Percentiles rank a stretch among this genome's conserved stretches.
These are phyloP conservation scores for Stagonosporopsis chrysanthemi DNA, from an alignment of 2,329 filamentous ascomycete genomes.

Conservation along the genomic window DNA sequence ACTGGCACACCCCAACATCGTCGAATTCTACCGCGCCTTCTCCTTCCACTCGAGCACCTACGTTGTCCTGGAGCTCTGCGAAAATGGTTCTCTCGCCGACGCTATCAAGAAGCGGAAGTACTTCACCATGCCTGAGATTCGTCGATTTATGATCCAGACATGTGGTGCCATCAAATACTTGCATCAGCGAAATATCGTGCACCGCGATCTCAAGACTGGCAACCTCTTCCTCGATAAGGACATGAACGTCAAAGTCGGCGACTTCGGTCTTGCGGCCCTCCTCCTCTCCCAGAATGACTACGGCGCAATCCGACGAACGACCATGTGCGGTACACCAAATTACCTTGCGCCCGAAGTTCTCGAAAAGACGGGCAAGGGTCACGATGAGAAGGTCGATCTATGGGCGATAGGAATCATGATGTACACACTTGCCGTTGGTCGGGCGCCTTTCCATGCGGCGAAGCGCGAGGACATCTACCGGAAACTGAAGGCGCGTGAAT, in stretches of 20 bases:
- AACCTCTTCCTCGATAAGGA: slow-evolving; percentile 93
- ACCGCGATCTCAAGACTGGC: slow-evolving; percentile 96
- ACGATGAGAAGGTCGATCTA: slow-evolving; percentile 97
- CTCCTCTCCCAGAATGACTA: slow-evolving; percentile 91
- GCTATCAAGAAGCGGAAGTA: slow-evolving; percentile 94
- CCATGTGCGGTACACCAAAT: slow-evolving; percentile 95
- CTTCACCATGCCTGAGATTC: slow-evolving; percentile 90
- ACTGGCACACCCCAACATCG: slow-evolving; percentile 94
- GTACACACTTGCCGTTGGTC: slow-evolving; percentile 97
- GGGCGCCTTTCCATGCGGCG: slow-evolving; percentile 93
- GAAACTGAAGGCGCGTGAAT: slow-evolving; percentile 73
- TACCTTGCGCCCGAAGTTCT: slow-evolving; percentile 98
- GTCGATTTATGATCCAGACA: slow-evolving; percentile 92
- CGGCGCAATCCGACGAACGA: slow-evolving; percentile 80
- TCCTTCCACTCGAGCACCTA: slow-evolving; percentile 89
- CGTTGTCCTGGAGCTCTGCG: slow-evolving; percentile 90
- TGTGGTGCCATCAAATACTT: slow-evolving; percentile 98
- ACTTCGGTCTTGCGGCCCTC: slow-evolving; percentile 93
- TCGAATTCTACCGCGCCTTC: slow-evolving; percentile 94
- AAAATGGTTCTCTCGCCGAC: slow-evolving; percentile 96
- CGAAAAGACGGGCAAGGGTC: slow-evolving; percentile 90
- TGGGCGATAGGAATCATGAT: slow-evolving; percentile 99
- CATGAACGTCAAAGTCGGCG: slow-evolving; percentile 98
- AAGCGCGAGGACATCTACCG: slow-evolving; percentile 86
- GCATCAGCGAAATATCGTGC: slow-evolving; percentile 93